Conservation (phyloP, 306 rosid genomes). For the Lathyrus tuberosus region DNA sequence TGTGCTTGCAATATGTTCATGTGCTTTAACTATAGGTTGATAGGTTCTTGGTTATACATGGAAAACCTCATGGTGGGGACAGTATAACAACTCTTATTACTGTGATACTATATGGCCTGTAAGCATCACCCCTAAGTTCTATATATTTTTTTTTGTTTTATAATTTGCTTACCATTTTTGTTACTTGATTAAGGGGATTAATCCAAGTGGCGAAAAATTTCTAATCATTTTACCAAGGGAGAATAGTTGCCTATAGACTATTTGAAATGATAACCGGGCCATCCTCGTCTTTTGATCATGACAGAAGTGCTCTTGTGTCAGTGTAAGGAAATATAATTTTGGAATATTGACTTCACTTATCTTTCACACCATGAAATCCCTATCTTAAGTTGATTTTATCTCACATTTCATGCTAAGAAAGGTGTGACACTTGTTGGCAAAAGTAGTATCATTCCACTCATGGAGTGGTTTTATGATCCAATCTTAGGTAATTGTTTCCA, state of each 20-base stretch:
- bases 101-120: constrained; percentile 98
- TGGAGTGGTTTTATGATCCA: constrained; percentile 99
- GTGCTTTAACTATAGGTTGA: no score
- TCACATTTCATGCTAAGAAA: constrained; percentile 96
- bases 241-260: constrained; percentile 97
- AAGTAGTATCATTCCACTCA: constrained; percentile 97
- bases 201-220: constrained; percentile 99
- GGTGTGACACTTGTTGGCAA: constrained; percentile 98
- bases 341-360: no score
- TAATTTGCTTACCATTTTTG: constrained; percentile 26
- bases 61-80: no score
- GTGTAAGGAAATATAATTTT: no score
- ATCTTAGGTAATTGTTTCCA: constrained; percentile 70
- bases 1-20: no score
- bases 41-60: no score
- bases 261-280: constrained; percentile 99
- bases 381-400: no score
- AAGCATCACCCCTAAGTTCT: constrained; percentile 48
- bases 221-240: constrained; percentile 98
- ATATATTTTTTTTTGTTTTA: background rate
- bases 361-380: no score
- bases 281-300: no score
- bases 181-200: constrained; percentile 73
- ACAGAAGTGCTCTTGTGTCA: no score
- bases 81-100: constrained; percentile 89